phyloP scores from a whole-genome alignment of 495 filamentous ascomycete genomes.

The Penicillium robsamsonii region DNA sequence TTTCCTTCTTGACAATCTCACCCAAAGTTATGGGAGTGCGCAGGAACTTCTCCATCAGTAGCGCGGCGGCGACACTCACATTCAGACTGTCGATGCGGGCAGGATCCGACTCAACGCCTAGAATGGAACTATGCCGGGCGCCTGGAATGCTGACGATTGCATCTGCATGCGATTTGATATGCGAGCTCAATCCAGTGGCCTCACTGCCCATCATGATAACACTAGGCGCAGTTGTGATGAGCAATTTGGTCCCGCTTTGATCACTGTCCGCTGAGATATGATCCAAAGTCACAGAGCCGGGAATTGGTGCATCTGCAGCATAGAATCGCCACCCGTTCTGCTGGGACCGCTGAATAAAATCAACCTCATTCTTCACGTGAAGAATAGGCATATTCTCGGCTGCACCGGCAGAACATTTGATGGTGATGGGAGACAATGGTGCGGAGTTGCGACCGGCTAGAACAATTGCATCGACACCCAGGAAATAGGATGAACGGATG shows the following conservation, averaged over 20 bases:
- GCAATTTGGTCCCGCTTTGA: conserved; percentile 23
- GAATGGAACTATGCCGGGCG: conserved; percentile 30
- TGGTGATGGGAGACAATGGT: conserved; percentile 66
- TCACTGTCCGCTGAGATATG: conserved; percentile 8
- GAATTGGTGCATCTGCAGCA: conserved; percentile 63
- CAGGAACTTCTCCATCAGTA: conserved; percentile 67
- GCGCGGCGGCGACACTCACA: conserved; percentile 77
- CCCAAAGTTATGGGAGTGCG: conserved; percentile 40
- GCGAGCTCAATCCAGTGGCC: conserved; percentile 64
- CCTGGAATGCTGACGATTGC: conserved; percentile 54
- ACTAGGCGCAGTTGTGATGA: conserved; percentile 59
- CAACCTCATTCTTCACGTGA: conserved; percentile 57
- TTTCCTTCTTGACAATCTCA: conserved; percentile 21
- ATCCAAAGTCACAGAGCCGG: conserved; percentile 29
- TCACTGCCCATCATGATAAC: conserved; percentile 83
- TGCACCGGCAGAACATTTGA: conserved; percentile 86
- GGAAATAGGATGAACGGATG: conserved; percentile 78
- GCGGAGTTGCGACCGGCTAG: conserved; percentile 68
- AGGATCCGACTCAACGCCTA: conserved; percentile 39
- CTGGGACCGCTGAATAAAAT: conserved; percentile 66
- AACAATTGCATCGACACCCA: conserved; percentile 75
- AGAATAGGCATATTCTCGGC: conserved; percentile 75
- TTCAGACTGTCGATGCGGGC: conserved; percentile 73
- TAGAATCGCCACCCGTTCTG: conserved; percentile 79
- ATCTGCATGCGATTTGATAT: conserved; percentile 63